These are phyloP conservation scores for Cladobotryum mycophilum DNA, from an alignment of 2,329 filamentous ascomycete species.

Conservation along the genomic window DNA sequence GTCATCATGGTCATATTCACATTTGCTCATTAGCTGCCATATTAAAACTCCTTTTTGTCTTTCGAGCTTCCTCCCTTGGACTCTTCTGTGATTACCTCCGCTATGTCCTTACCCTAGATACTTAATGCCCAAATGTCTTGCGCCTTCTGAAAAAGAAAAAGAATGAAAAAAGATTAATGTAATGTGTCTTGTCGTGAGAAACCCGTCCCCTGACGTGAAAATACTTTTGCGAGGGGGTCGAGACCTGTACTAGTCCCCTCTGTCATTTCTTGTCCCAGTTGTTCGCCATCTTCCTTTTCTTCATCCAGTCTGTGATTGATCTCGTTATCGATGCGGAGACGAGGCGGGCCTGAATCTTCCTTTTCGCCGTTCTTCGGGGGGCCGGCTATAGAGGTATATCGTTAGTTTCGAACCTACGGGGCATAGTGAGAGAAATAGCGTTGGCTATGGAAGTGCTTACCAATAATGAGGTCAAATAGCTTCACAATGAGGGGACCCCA, in stretches of 20 bases:
- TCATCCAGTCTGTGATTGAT: conserved; percentile 26
- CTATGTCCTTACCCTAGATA: too few species aligned
- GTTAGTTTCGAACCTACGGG: conserved; percentile 14
- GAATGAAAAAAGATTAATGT: too few species aligned
- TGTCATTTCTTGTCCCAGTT: background rate
- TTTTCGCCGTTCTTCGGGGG: conserved; percentile 31
- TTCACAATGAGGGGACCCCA: conserved; percentile 36
- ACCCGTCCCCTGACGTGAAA: conserved; percentile 4
- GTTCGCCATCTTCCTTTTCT: background rate
- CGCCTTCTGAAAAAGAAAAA: too few species aligned
- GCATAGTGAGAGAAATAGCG: background rate
- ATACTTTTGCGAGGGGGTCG: conserved; percentile 1
- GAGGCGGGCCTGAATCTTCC: conserved; percentile 31
- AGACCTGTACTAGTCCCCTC: background rate
- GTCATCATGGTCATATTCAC: too few species aligned
- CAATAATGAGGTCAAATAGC: conserved; percentile 31
- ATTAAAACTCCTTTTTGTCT: too few species aligned
- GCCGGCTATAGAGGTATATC: conserved; percentile 21
- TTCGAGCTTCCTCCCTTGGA: too few species aligned
- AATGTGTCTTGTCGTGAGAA: background rate
- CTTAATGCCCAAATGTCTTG: too few species aligned
- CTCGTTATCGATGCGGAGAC: conserved; percentile 33
- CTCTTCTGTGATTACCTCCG: too few species aligned
- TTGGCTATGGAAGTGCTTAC: conserved; percentile 18
- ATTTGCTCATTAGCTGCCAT: too few species aligned